Evolutionary conservation across 2,329 filamentous ascomycete species (phyloP), one percentile per base, ranked within the genome.

Genomic region (Clarireedia homoeocarpa): DNA sequence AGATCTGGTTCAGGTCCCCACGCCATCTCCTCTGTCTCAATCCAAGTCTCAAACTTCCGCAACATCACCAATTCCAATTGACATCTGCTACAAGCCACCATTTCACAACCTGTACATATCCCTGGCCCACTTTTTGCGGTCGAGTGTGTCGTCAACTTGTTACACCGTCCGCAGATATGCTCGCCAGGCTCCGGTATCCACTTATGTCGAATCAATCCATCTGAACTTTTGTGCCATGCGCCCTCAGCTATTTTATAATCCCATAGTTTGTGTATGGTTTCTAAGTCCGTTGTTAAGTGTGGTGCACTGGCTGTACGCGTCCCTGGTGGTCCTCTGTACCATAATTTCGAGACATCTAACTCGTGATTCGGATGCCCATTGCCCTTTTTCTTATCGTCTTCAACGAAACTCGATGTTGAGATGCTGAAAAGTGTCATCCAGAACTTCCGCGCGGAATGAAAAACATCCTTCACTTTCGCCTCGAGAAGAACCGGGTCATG

Each of bases 41-140:
- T 23, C 51, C 44, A 53, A 20, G 12, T 20, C 4, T 14, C 42
- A 17, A 53, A 47, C 14, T 27, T 23, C 15, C 30, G 42, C 10
- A 42, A 44, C 6, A 34, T 12, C 24, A 38, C 49, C 24, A 51
- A 23, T 17, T 27, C 49, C 2, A 6, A 30, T 6, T 34, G 47
- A n/a, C 44, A 53, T 38, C 6, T 47, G 23, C 30, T 30, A 39
- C 51, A 53, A 23, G 39, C 23, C 34, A 53, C 51, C 51, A 53
- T 40, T 23, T 39, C 30, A 23, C 51, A 53, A 4, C 44, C 44
- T 3, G 23, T 23, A 47, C 24, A 47, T n/a, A 10, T 47, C 20
- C 20, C 15, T 2, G 44, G 1, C 17, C 7, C 2, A 5, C 23
- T 23, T 14, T 46, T 53, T 6, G 6, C 40, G 20, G 39, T 14